phyloP scores from a whole-genome alignment of 257 asterid species.

The Pogostemon cablin region DNA sequence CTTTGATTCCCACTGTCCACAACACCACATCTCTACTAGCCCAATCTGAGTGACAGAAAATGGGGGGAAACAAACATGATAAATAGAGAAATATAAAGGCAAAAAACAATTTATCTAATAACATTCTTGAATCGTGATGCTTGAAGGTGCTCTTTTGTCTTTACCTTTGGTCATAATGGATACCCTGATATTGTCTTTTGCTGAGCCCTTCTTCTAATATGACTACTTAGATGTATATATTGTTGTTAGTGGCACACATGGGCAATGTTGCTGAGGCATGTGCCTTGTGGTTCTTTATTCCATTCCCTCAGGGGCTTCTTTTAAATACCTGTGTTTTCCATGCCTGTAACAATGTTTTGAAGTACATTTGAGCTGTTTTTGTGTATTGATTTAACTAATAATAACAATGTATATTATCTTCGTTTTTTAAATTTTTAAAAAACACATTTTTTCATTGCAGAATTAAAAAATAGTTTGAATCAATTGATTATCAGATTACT shows the following conservation, averaged over 20 bases:
- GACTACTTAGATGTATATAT: not conserved
- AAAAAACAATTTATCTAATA: not conserved
- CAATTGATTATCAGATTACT: not conserved
- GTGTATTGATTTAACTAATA: not conserved
- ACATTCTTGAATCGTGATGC: not conserved
- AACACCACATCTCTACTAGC: not conserved
- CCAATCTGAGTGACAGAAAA: slow-evolving; percentile 7
- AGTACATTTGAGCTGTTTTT: no score
- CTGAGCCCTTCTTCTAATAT: slow-evolving; percentile 1
- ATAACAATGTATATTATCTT: not conserved
- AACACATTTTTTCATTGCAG: not conserved
- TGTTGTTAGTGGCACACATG: no score
- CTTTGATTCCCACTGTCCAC: slow-evolving; percentile 16
- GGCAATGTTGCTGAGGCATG: no score
- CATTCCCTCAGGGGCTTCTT: no score
- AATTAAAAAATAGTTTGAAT: not conserved
- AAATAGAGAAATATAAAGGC: slow-evolving; percentile 5
- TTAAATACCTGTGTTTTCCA: no score
- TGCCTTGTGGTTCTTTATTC: no score
- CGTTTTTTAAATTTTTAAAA: not conserved
- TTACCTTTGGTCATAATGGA: slow-evolving; percentile 20
- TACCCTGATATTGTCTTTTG: not conserved
- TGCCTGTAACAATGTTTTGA: no score
- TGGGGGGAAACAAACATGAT: slow-evolving; percentile 18
- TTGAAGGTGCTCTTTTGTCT: not conserved